Evolutionary conservation across 75 land plant species (phyloP).

Genomic region (Picea glauca): DNA sequence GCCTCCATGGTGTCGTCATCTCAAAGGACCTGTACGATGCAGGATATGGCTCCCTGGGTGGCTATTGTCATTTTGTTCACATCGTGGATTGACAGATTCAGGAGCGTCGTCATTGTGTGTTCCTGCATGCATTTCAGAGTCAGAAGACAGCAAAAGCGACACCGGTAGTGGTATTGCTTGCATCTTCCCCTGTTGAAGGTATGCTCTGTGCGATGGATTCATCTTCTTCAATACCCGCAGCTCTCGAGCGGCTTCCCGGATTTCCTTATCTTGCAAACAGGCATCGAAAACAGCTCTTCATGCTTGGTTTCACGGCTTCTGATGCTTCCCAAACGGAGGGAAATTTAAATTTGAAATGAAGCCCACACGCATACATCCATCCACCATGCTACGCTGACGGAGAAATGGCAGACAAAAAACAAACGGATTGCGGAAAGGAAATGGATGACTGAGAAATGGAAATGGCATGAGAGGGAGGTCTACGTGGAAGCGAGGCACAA

Average conservation of each 20-base stretch:
- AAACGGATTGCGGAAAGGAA: too few relatives aligned
- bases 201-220: slow-evolving; percentile 48
- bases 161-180: slow-evolving; percentile 49
- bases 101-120: slow-evolving; percentile 63
- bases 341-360: too few relatives aligned
- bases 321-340: too few relatives aligned
- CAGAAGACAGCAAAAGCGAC: slow-evolving; percentile 33
- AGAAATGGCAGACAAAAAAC: too few relatives aligned
- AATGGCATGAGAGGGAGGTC: too few relatives aligned
- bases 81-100: slow-evolving; percentile 79
- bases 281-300: too few relatives aligned
- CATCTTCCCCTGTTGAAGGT: slow-evolving; percentile 45
- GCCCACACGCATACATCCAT: too few relatives aligned
- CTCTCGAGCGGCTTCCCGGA: slow-evolving; percentile 51
- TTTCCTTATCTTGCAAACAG: neutral
- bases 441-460: too few relatives aligned
- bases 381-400: too few relatives aligned
- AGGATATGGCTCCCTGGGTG: slow-evolving; percentile 44
- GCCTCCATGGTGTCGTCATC: slow-evolving; percentile 46
- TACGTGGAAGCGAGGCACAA: too few relatives aligned
- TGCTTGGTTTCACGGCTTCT: too few relatives aligned
- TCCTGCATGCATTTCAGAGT: slow-evolving; percentile 58
- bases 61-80: slow-evolving; percentile 61
- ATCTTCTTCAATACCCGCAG: slow-evolving; percentile 61
- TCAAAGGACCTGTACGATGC: slow-evolving; percentile 52